Base-by-base conservation (phyloP, 345 rosid genomes). In the Heritiera fomes region DNA sequence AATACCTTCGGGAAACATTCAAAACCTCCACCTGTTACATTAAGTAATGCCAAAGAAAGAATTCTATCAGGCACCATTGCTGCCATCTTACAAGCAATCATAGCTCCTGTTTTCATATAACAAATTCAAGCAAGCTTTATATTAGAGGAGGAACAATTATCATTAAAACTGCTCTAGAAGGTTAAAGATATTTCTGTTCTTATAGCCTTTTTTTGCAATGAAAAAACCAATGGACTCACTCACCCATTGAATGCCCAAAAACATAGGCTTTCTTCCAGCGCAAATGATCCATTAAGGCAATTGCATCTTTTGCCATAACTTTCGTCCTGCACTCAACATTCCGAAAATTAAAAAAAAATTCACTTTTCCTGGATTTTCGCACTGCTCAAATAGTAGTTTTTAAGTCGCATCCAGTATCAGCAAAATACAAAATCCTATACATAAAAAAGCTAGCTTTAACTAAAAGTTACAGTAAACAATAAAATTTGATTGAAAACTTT, bases 201-300 rank as follows among this genome's bases (percentile, higher is more conserved):
- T 13, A 28, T 68, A 6, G 32, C 50, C 53, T 34, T 34, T 8
- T 18, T 11, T 17, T 9, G 10, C 41, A 72, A 53, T 18, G 30
- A 34, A 72, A 72, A 52, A 10, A 34, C 59, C 30, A 71, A 18
- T 14, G 18, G 2, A 73, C 46, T 53, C 60, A 78, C 80, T 84
- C 80, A 92, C 99, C 99, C 99, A 96, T 94, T 61, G 99, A 96
- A 73, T 96, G 99, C 1, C 99, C 99, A 86, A 92, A 86, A 4
- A 92, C 86, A 75, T 96, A 98, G 75, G 95, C 97, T 80, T 79
- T 87, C 72, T 83, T 76, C 99, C 99, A 96, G 46, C 97, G 97
- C 77, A 96, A 78, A 85, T 96, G 94, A 90, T 96, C 94, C 94
- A 96, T 61, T 75, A 96, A 80, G 20, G 79, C 89, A 70, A 96